Evolutionary conservation across 192 early-diverging fungal species (phyloP), one percentile per base, ranked within the genome.

Genomic region (Dispira simplex): DNA sequence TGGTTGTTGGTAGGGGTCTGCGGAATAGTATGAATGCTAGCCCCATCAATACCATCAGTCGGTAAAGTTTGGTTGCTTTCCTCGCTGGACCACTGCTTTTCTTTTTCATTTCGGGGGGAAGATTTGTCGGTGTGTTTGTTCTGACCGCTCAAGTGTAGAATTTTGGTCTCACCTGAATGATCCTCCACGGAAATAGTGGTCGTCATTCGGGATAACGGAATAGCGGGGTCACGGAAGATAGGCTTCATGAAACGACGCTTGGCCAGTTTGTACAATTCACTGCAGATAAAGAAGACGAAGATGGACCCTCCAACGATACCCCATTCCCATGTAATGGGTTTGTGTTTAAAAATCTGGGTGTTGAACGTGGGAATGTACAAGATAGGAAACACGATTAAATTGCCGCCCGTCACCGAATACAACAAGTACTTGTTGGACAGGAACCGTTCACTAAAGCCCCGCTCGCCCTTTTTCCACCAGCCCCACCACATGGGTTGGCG

Each of bases 311-410:
- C 65, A 25, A 86, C 76, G 60, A 87, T 72, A 45, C 81, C 83
- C 88, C 88, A 90, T 72, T 88, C 86, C 81, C 81, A 88, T 58
- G 74, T 70, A 47, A 87, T 79, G n/a, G 71, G 71, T 44, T 72
- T 67, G 69, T 84, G 77, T 67, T 81, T 79, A 55, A 87, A 84
- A 46, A 84, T 81, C 47, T 65, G 56, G 28, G 74, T 78, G 70
- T 85, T 84, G 28, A 83, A 65, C 9, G 77, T 80, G 0, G 87
- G 87, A n/a, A 89, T 72, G 68, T 88, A 87, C 21, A 85, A 69
- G 53, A 79, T 70, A 28, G 80, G 66, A 43, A 86, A 10, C 54
- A 78, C 73, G 53, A 84, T 64, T 23, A 81, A 39, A 23, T 76
- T 65, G 39, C 83, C 85, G 65, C 70, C 70, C 20, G 72, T 39